A percentile compares a stretch with the other conserved stretches of the same genome.
Conservation (phyloP, 73 alveolate species). For the Paramecium caudatum region DNA sequence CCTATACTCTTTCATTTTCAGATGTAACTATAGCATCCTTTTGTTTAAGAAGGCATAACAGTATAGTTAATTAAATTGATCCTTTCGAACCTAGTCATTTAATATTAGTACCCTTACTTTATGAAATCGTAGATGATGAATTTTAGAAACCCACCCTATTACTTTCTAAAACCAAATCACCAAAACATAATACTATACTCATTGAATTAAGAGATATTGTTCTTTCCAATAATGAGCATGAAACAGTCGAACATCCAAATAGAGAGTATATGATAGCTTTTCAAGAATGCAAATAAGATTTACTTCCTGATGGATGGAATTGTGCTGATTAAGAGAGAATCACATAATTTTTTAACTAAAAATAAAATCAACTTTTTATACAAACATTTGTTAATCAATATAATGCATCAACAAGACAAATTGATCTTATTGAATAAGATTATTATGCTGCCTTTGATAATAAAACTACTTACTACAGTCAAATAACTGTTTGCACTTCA, state of each 20-base stretch:
- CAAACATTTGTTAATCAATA: neutral
- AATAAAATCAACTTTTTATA: neutral
- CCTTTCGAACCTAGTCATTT: constrained; percentile 18
- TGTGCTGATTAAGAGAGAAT: constrained; percentile 22
- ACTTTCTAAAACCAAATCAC: neutral
- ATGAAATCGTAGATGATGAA: neutral
- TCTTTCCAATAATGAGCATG: neutral
- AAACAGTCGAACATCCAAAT: constrained; percentile 1
- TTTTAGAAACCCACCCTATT: neutral
- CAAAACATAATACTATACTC: neutral
- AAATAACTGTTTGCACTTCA: neutral
- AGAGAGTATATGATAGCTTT: constrained; percentile 4
- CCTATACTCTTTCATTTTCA: neutral
- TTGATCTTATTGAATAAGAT: neutral
- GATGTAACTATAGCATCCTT: constrained; percentile 37
- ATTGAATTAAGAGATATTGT: neutral
- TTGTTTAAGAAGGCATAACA: constrained; percentile 18
- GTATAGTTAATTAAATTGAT: constrained; percentile 1
- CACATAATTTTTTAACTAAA: neutral
- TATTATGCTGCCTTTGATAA: constrained; percentile 13
- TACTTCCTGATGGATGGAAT: neutral
- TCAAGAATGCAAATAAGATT: neutral
- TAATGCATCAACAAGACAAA: neutral
- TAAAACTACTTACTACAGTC: neutral
- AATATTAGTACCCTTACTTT: neutral